These are phyloP conservation scores for Tolypocladium sp. DNA, from an alignment of 2,329 filamentous ascomycete genomes.

Conservation along the genomic window DNA sequence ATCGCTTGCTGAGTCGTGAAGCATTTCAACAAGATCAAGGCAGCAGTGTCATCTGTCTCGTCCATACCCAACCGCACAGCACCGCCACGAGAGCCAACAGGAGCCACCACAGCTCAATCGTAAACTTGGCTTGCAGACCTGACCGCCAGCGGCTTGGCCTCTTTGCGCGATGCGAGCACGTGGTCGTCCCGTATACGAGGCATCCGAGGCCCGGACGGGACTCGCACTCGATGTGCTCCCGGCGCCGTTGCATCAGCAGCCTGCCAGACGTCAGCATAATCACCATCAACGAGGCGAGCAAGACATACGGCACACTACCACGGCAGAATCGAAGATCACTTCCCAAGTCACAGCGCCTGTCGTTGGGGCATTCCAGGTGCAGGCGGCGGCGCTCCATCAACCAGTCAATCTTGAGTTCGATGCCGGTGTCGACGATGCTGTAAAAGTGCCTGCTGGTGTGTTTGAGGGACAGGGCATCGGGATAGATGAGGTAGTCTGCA, in stretches of 20 bases:
- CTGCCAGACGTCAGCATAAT: conserved; percentile 18
- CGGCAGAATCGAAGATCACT: conserved; percentile 52
- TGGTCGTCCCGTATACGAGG: conserved; percentile 40
- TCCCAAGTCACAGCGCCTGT: conserved; percentile 45
- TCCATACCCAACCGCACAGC: conserved; percentile 6
- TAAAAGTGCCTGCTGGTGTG: conserved; percentile 58
- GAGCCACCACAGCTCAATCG: conserved; percentile 40
- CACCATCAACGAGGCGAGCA: no score
- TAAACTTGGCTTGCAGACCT: conserved; percentile 35
- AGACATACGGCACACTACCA: conserved; percentile 46
- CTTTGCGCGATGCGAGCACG: conserved; percentile 34
- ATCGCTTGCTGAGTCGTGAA: not conserved
- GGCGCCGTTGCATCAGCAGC: conserved; percentile 47
- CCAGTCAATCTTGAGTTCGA: conserved; percentile 60
- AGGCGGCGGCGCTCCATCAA: conserved; percentile 53
- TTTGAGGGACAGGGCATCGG: conserved; percentile 62
- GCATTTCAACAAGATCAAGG: not conserved
- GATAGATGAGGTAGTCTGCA: conserved; percentile 52
- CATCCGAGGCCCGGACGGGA: conserved; percentile 47
- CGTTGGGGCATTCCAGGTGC: conserved; percentile 57
- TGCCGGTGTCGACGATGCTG: conserved; percentile 53
- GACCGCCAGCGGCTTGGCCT: conserved; percentile 35
- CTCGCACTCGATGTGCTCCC: conserved; percentile 54
- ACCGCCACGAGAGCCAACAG: conserved; percentile 32
- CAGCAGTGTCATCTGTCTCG: not conserved